Base-by-base conservation (phyloP, 148 eudicot species). In the Fagopyrum homotropicum region DNA sequence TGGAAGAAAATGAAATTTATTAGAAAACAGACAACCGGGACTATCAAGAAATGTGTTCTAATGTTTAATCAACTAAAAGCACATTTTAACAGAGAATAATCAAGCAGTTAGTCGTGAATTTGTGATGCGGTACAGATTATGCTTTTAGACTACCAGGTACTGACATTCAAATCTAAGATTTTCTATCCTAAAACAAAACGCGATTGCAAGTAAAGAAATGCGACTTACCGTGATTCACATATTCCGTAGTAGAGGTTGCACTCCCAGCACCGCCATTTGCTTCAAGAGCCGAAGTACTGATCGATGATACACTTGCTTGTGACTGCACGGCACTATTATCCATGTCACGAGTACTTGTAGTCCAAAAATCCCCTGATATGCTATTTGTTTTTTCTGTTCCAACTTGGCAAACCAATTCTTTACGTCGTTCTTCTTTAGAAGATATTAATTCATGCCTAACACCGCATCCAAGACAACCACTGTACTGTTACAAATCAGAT, bases 401-500 rank as follows among this genome's bases (percentile, higher is more conserved):
- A 72, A 77, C 68, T 78, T 49, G 81, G 75, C 47, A 59, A 43
- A 76, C 78, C 54, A 50, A 72, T 61, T 80, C 82, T 70, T 84
- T 85, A 35, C 78, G 73, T 6, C 81, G 84, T 78, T 83, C 83
- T 56, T 83, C 71, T 44, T 77, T 70, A 55, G 84, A 74, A 30
- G 76, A 54, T 75, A 55, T 76, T 48, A 79, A 66, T 59, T 81
- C 79, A 73, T 83, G 81, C 81, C 79, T 86, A 75, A 35, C 75
- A 81, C 76, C 75, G 82, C 88, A 84, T 82, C 89, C 90, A 81
- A 93, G 83, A 83, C 86, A 86, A 77, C 87, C 87, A 85, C 98
- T 91, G 98, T 86, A 83, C 97, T 93, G 97, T 88, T 87, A 77
- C 91, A 86, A 92, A 84, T 49, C 47, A 66, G 71, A 66, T 43